Conservation (phyloP, 768 basidiomycete genomes). For the Mycena albidolilacea region DNA sequence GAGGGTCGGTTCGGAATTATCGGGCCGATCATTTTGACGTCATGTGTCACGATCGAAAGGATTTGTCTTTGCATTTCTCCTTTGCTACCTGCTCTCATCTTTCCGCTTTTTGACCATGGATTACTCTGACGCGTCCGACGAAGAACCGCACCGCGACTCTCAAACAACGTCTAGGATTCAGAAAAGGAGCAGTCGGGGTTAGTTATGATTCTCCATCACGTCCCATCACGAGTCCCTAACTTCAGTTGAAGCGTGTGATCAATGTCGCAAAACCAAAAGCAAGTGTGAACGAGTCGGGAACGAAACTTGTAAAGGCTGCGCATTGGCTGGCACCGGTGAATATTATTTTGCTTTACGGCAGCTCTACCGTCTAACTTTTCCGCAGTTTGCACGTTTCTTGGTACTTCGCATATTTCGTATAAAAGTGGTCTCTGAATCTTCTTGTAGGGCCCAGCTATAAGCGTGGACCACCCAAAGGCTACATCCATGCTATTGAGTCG, state of each 20-base stretch:
- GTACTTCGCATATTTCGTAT: constrained; percentile 46
- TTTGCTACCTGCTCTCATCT: constrained; percentile 31
- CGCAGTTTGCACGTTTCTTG: constrained; percentile 77
- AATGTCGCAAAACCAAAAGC: constrained; percentile 90
- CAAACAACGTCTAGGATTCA: constrained; percentile 55
- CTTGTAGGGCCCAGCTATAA: constrained; percentile 80
- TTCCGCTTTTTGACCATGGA: constrained; percentile 55
- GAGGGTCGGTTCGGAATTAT: constrained; percentile 10
- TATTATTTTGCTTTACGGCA: constrained; percentile 24
- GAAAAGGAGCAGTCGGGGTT: constrained; percentile 78
- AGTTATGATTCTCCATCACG: constrained; percentile 22
- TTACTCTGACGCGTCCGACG: constrained; percentile 75
- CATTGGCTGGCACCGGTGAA: constrained; percentile 68
- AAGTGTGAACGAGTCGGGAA: constrained; percentile 80
- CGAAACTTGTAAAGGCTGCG: constrained; percentile 75
- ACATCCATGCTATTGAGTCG: constrained; percentile 94
- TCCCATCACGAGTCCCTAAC: constrained; percentile 29
- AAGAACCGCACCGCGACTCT: constrained; percentile 61
- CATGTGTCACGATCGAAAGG: constrained; percentile 1
- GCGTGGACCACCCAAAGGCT: constrained; percentile 90
- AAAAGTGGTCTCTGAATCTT: constrained; percentile 7
- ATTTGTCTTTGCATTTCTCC: constrained; percentile 31
- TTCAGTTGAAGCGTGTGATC: constrained; percentile 79
- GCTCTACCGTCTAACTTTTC: constrained; percentile 36
- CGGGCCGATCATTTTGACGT: not conserved